Conservation (phyloP, 2,329 filamentous ascomycete genomes). For the Cephalotrichum gorgonifer region DNA sequence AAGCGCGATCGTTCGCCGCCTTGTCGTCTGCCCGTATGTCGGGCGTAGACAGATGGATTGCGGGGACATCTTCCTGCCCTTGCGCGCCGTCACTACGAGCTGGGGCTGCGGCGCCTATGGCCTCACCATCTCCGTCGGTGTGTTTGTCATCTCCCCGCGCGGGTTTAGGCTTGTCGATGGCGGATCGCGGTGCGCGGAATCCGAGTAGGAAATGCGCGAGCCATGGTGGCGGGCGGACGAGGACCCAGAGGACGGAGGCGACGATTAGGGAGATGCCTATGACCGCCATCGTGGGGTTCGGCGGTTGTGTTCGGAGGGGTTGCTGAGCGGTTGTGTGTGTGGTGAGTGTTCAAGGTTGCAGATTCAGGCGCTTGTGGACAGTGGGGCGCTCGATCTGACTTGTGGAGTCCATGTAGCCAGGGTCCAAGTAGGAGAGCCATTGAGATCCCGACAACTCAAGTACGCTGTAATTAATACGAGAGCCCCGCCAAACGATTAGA, state of each 20-base stretch:
- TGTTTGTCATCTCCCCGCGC: background rate
- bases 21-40: too few species aligned
- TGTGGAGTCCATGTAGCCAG: too few species aligned
- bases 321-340: background rate
- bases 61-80: too few species aligned
- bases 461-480: background rate
- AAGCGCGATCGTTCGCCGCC: constrained; percentile 5
- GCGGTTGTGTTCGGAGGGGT: background rate
- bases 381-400: background rate
- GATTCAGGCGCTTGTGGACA: background rate
- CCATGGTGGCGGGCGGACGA: constrained; percentile 42
- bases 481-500: background rate
- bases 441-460: too few species aligned
- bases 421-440: too few species aligned
- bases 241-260: constrained; percentile 47
- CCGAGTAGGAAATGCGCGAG: constrained; percentile 27
- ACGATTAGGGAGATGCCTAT: constrained; percentile 53
- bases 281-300: constrained; percentile 34
- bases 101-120: background rate
- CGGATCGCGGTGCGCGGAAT: constrained; percentile 9
- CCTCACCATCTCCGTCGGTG: background rate
- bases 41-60: too few species aligned
- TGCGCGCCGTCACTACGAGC: background rate
- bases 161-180: background rate
- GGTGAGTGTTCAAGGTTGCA: background rate